Evolutionary conservation across 2,329 filamentous ascomycete genomes (phyloP).

Genomic region (Aspergillus sergii): DNA sequence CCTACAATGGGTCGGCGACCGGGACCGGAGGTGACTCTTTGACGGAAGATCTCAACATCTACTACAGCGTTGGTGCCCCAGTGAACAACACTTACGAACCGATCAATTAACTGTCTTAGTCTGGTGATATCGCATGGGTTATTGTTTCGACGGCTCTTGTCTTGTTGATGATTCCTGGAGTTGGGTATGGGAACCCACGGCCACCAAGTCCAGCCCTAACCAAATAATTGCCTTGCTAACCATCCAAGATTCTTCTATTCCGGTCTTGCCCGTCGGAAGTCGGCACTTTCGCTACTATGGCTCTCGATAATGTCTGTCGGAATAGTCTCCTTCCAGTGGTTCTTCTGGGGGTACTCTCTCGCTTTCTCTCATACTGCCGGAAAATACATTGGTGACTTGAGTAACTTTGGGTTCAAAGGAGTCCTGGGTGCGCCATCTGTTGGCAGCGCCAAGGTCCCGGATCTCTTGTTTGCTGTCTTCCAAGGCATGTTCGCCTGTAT

Average conservation of each 20-base stretch:
- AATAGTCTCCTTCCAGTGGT: slow-evolving; percentile 87
- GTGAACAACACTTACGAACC: too few species aligned
- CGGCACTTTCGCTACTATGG: slow-evolving; percentile 82
- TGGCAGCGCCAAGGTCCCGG: slow-evolving; percentile 72
- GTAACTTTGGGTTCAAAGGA: slow-evolving; percentile 77
- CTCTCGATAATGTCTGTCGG: slow-evolving; percentile 79
- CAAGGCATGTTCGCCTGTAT: slow-evolving; percentile 65
- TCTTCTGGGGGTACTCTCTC: slow-evolving; percentile 89
- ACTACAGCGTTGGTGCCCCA: slow-evolving; percentile 61
- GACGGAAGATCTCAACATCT: slow-evolving; percentile 76
- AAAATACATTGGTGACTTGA: slow-evolving; percentile 74
- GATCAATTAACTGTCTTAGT: slow-evolving; percentile 49
- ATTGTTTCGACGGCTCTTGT: slow-evolving; percentile 76
- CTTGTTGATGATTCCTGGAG: slow-evolving; percentile 88
- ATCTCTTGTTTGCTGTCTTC: slow-evolving; percentile 82
- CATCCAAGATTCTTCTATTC: slow-evolving; percentile 80
- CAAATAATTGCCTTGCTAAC: slow-evolving; percentile 9
- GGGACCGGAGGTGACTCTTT: slow-evolving; percentile 67
- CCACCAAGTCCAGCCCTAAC: neutral
- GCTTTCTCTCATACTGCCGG: slow-evolving; percentile 78
- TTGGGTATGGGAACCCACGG: slow-evolving; percentile 58
- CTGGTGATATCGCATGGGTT: slow-evolving; percentile 82
- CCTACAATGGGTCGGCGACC: slow-evolving; percentile 66
- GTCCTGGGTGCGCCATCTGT: slow-evolving; percentile 77
- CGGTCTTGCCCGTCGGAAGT: slow-evolving; percentile 84